Evolutionary conservation across 2,329 filamentous ascomycete species (phyloP), one percentile per base, ranked within the genome.

Genomic region (Nemania bipapillata): DNA sequence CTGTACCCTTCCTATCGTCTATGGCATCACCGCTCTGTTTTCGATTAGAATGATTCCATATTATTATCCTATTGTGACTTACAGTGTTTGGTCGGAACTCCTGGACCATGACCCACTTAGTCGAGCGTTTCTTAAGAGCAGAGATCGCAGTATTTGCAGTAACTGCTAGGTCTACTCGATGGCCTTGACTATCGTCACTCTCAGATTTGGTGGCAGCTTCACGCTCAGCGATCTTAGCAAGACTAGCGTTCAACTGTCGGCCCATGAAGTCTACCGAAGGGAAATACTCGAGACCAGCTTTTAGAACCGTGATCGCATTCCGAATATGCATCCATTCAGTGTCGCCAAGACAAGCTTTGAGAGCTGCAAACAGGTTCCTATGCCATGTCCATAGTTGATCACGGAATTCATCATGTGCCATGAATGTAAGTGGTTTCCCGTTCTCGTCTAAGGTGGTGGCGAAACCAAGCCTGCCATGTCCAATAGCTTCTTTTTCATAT

Each of bases 301-400:
- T 96, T 67, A 99, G 85, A 3, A 98, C 86, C 66, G 92, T 96
- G 73, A 98, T 96, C 52, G 94, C 93, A 78, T 99, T 99, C 63
- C 95, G 90, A 77, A 98, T 97, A 79, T 97, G 94, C 91, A 97
- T 97, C 87, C 96, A 99, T 80, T 98, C 95, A 35, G 88, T 90
- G 30, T 91, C 91, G 20, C 89, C 89, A 54, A 99, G 85, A 78
- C 95, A 97, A 42, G 87, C 87, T 78, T 94, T 94, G 63, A 99
- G 83, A 2, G 95, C 93, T 57, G 84, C 87, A 74, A 91, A 92
- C 50, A 99, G 83, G 71, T 92, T 89, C 74, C 91, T 90, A 80
- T 99, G 96, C 94, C 95, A 98, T 74, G 92, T 92, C 83, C 92
- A 96, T 35, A 97, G 84, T 60, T 96, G 83, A 73, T 92, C 90